phyloP scores from a whole-genome alignment of 306 rosid species.

The Vigna trinervia region DNA sequence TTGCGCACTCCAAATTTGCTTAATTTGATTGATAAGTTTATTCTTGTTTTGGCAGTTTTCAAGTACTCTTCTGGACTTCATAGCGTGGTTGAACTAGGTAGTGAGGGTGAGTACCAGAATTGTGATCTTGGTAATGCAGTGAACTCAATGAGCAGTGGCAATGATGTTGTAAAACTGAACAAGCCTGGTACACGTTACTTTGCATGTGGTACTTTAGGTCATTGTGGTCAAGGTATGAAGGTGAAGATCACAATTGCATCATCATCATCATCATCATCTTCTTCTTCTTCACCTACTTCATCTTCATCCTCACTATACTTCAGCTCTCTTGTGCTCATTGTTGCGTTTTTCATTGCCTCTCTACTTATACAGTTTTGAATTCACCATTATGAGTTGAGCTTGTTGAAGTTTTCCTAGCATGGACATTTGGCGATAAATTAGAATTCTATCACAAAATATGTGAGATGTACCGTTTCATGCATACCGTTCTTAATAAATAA shows the following conservation, averaged over 20 bases:
- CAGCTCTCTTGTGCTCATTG: slow-evolving; percentile 23
- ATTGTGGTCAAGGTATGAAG: slow-evolving; percentile 81
- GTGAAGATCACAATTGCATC: slow-evolving; percentile 59
- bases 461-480: too few relatives aligned
- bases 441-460: too few relatives aligned
- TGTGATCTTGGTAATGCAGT: slow-evolving; percentile 59
- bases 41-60: slow-evolving; percentile 57
- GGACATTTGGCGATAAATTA: neutral
- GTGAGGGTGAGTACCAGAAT: slow-evolving; percentile 69
- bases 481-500: too few relatives aligned
- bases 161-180: slow-evolving; percentile 59
- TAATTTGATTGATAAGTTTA: neutral
- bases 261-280: slow-evolving; percentile 46
- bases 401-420: neutral
- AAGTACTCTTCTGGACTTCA: slow-evolving; percentile 69
- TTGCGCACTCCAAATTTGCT: neutral
- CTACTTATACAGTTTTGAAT: slow-evolving; percentile 32
- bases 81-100: slow-evolving; percentile 65
- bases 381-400: neutral
- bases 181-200: slow-evolving; percentile 70
- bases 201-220: slow-evolving; percentile 78
- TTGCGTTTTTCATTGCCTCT: slow-evolving; percentile 33
- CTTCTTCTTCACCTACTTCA: slow-evolving; percentile 46
- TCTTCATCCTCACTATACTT: slow-evolving; percentile 42
- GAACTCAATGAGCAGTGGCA: slow-evolving; percentile 62